Conservation (phyloP, 306 rosid species). For the Pachyrhizus erosus region DNA sequence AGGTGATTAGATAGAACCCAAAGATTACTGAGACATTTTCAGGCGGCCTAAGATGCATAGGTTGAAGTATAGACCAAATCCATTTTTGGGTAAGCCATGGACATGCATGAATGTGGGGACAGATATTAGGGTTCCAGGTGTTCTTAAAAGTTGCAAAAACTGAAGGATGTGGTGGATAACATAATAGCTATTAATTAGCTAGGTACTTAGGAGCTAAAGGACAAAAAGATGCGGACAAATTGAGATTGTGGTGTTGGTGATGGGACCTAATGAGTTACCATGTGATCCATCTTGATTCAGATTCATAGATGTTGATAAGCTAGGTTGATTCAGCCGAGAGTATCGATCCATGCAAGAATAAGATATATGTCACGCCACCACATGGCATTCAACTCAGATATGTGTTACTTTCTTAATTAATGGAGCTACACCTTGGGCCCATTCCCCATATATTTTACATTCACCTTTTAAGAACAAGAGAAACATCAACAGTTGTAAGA, state of each 20-base stretch:
- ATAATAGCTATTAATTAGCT: conserved; percentile 32
- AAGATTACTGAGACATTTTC: conserved; percentile 48
- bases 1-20: conserved; percentile 53
- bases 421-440: conserved; percentile 46
- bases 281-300: conserved; percentile 10
- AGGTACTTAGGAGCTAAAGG: conserved; percentile 46
- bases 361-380: conserved; percentile 38
- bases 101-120: conserved; percentile 39
- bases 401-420: conserved; percentile 41
- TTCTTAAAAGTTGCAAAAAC: conserved; percentile 55
- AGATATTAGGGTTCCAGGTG: conserved; percentile 57
- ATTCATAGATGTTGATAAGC: neutral
- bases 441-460: conserved; percentile 6
- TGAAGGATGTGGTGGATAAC: conserved; percentile 22
- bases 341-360: conserved; percentile 51
- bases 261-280: conserved; percentile 36
- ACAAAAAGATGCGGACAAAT: conserved; percentile 48
- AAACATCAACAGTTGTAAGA: conserved; percentile 30
- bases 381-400: conserved; percentile 34
- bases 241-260: conserved; percentile 36
- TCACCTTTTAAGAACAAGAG: conserved; percentile 23
- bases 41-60: conserved; percentile 53
- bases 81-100: conserved; percentile 52
- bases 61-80: conserved; percentile 47
- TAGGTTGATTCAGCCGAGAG: conserved; percentile 46